Percentiles rank a stretch among this genome's conserved stretches.
These are phyloP conservation scores for Orbilia ellipsospora DNA, from an alignment of 2,329 filamentous ascomycete species.

Conservation along the genomic window DNA sequence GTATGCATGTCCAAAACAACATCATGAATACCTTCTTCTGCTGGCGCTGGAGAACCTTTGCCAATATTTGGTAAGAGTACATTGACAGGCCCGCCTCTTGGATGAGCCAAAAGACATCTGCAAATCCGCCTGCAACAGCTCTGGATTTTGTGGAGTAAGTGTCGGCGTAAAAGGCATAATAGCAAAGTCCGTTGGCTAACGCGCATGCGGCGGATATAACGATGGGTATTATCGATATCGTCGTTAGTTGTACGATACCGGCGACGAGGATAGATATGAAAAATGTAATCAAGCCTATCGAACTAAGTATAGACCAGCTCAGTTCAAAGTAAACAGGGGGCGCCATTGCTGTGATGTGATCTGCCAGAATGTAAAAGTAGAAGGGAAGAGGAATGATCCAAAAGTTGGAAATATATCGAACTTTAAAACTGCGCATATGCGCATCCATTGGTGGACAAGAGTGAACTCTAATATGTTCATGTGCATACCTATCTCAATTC, in stretches of 20 bases:
- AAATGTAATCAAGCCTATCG: slow-evolving; percentile 64
- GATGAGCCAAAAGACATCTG: slow-evolving; percentile 64
- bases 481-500: too few species aligned
- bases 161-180: slow-evolving; percentile 63
- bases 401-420: too few species aligned
- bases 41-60: slow-evolving; percentile 65
- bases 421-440: too few species aligned
- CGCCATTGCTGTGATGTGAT: slow-evolving; percentile 11
- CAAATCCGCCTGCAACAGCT: slow-evolving; percentile 62
- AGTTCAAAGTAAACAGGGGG: slow-evolving; percentile 63
- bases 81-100: slow-evolving; percentile 65
- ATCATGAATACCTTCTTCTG: slow-evolving; percentile 65
- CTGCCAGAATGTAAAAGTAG: not conserved
- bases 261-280: slow-evolving; percentile 63
- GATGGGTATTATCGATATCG: slow-evolving; percentile 63
- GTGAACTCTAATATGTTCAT: too few species aligned
- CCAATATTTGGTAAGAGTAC: slow-evolving; percentile 68
- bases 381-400: not conserved
- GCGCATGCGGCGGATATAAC: slow-evolving; percentile 62
- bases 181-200: slow-evolving; percentile 65
- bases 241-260: slow-evolving; percentile 63
- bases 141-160: slow-evolving; percentile 56
- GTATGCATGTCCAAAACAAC: slow-evolving; percentile 70
- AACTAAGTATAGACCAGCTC: slow-evolving; percentile 66
- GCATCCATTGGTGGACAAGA: too few species aligned